These are phyloP conservation scores for Eutrema japonicum DNA, from an alignment of 345 rosid species.

Conservation along the genomic window DNA sequence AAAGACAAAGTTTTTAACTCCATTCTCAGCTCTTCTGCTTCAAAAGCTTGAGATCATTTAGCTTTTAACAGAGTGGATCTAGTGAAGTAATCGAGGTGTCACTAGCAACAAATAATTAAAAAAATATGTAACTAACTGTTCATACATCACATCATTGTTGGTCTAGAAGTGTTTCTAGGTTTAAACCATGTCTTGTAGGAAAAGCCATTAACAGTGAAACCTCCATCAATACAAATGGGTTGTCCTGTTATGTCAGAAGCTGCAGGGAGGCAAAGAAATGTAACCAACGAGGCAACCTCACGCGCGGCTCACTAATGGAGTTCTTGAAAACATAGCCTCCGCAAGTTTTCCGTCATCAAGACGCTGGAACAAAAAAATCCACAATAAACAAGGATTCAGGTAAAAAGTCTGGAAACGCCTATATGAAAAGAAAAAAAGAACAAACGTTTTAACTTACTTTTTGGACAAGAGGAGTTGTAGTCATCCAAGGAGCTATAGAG, in stretches of 20 bases:
- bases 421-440: no score
- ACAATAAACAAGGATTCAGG: background rate
- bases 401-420: background rate
- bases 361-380: conserved; percentile 5
- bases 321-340: conserved; percentile 27
- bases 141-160: conserved; percentile 9
- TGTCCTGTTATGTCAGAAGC: conserved; percentile 68
- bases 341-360: conserved; percentile 13
- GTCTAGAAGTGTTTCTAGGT: background rate
- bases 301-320: conserved; percentile 30
- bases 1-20: conserved; percentile 8
- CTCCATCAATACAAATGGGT: conserved; percentile 42
- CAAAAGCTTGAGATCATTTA: background rate
- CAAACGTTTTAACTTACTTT: background rate
- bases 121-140: background rate
- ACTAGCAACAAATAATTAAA: background rate
- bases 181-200: conserved; percentile 14
- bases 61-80: background rate
- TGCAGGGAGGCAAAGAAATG: conserved; percentile 74
- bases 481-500: conserved; percentile 24
- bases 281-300: conserved; percentile 47
- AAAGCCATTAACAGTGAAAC: conserved; percentile 33
- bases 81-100: background rate
- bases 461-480: conserved; percentile 14
- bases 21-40: conserved; percentile 13